Conservation (phyloP, 768 basidiomycete genomes). For the Tylopilus felleus region DNA sequence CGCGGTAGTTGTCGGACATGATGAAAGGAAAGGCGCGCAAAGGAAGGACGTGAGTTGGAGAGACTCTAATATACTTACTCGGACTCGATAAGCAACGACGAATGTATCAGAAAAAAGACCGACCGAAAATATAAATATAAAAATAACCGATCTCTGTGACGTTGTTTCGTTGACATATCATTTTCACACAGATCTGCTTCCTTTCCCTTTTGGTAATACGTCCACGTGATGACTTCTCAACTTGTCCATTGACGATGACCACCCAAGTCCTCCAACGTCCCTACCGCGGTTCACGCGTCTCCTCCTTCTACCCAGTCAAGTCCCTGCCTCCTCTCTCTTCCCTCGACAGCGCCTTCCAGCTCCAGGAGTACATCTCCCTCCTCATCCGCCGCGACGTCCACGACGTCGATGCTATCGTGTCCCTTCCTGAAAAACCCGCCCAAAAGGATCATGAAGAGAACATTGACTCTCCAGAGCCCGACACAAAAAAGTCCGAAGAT, state of each 20-base stretch:
- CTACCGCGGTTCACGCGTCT: conserved; percentile 71
- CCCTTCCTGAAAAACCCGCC: conserved; percentile 57
- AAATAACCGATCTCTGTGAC: neutral
- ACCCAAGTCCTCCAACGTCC: conserved; percentile 54
- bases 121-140: neutral
- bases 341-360: conserved; percentile 88
- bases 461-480: conserved; percentile 29
- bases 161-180: no score
- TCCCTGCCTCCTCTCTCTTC: conserved; percentile 63
- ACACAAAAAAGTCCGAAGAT: conserved; percentile 29
- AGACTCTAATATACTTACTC: conserved; percentile 11
- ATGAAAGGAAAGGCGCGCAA: conserved; percentile 1
- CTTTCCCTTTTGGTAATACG: neutral
- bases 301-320: conserved; percentile 78
- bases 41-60: conserved; percentile 5
- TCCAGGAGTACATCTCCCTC: conserved; percentile 91
- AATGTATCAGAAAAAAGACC: conserved; percentile 2
- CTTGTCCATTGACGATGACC: neutral
- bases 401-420: conserved; percentile 79
- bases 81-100: neutral
- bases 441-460: conserved; percentile 26
- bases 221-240: conserved; percentile 16
- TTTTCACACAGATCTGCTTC: no score
- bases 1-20: conserved; percentile 24
- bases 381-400: conserved; percentile 85